Evolutionary conservation across 495 filamentous ascomycete species (phyloP).

Genomic region (Recurvomyces mirabilis): DNA sequence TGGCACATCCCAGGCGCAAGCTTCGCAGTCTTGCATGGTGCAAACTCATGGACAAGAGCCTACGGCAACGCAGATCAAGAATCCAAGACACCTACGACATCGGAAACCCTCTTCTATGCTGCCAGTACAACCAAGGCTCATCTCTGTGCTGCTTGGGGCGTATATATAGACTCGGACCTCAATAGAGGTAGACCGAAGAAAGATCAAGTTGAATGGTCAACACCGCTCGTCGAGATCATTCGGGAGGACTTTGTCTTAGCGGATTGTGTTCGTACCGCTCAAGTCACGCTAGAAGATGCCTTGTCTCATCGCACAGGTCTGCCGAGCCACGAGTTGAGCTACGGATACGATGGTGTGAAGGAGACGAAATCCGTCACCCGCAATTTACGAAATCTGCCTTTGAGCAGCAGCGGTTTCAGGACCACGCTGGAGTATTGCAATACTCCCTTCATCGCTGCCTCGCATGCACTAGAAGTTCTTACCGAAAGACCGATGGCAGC

Average conservation of each 20-base stretch:
- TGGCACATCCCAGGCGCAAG: neutral
- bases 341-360: constrained; percentile 34
- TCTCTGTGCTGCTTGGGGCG: constrained; percentile 1
- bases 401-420: constrained; percentile 24
- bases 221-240: constrained; percentile 39
- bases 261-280: constrained; percentile 33
- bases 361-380: constrained; percentile 10
- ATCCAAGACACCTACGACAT: neutral
- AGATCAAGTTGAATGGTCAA: constrained; percentile 31
- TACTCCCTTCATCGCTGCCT: constrained; percentile 38
- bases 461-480: constrained; percentile 35
- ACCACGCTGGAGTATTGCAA: constrained; percentile 41
- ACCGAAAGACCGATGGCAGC: constrained; percentile 36
- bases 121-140: constrained; percentile 9
- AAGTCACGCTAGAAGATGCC: constrained; percentile 16
- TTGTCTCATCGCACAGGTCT: constrained; percentile 17
- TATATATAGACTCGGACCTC: neutral
- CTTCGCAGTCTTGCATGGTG: constrained; percentile 3
- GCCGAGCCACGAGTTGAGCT: constrained; percentile 21
- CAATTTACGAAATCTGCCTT: constrained; percentile 41
- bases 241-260: constrained; percentile 43
- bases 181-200: neutral
- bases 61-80: constrained; percentile 1
- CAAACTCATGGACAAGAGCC: neutral
- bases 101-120: constrained; percentile 4